A percentile compares a stretch with the other conserved stretches of the same genome.
phyloP scores from a whole-genome alignment of 2,329 filamentous ascomycete species.

The Colletotrichum tanaceti region DNA sequence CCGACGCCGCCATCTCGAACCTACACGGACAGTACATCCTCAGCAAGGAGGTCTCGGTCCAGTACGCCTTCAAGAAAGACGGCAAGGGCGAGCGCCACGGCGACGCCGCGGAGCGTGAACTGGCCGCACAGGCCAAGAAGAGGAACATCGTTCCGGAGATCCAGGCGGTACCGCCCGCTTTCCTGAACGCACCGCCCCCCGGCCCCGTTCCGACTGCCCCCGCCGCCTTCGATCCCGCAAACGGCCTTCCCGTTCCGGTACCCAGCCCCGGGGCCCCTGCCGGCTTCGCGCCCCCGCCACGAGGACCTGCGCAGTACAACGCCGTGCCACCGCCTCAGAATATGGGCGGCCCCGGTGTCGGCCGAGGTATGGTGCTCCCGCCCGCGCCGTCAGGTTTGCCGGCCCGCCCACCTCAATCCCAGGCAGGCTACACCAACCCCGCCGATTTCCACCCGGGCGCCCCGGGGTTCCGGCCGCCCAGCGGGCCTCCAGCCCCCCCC shows the following conservation, averaged over 20 bases:
- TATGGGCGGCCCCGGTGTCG: conserved; percentile 33
- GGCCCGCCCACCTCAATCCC: conserved; percentile 61
- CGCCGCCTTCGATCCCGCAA: conserved; percentile 51
- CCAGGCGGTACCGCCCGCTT: conserved; percentile 79
- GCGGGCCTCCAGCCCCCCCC: conserved; percentile 52
- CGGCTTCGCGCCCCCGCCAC: conserved; percentile 53
- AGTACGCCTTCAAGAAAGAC: conserved; percentile 99
- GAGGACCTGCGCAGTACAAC: conserved; percentile 52
- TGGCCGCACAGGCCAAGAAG: conserved; percentile 92
- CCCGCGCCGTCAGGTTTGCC: conserved; percentile 63
- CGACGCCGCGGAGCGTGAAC: conserved; percentile 90
- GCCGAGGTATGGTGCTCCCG: conserved; percentile 53
- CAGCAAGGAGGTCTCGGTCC: conserved; percentile 95
- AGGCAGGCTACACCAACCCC: conserved; percentile 58
- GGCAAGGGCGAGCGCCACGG: conserved; percentile 97
- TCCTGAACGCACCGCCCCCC: conserved; percentile 60
- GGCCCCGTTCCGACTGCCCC: conserved; percentile 42
- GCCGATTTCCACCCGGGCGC: conserved; percentile 60
- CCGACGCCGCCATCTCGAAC: conserved; percentile 88
- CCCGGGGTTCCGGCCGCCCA: conserved; percentile 48
- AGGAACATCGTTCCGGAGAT: conserved; percentile 89
- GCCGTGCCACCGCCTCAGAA: conserved; percentile 33
- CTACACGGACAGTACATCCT: conserved; percentile 97
- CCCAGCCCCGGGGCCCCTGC: conserved; percentile 46
- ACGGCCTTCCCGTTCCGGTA: conserved; percentile 44